phyloP scores from a whole-genome alignment of 2,329 filamentous ascomycete genomes.

The Juglanconis oblonga region DNA sequence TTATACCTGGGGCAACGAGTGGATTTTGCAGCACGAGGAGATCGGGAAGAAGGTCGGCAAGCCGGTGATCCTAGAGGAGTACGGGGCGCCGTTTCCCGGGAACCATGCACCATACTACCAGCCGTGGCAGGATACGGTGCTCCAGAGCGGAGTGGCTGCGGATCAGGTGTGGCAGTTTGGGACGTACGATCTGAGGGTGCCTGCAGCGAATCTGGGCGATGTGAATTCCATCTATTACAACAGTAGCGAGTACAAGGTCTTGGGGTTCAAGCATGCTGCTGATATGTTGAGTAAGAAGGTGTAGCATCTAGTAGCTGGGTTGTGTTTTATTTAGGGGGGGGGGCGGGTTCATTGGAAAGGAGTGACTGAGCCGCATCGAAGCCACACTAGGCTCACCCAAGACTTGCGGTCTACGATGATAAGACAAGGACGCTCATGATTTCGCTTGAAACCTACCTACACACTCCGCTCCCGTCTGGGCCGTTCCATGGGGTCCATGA shows the following conservation, averaged over 20 bases:
- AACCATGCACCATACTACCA: constrained; percentile 16
- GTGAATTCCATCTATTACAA: constrained; percentile 15
- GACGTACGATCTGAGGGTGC: constrained; percentile 9
- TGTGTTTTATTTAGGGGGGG: too few species aligned
- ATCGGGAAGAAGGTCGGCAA: constrained; percentile 13
- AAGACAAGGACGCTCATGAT: background rate
- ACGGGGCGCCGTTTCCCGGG: constrained; percentile 13
- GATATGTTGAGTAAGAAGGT: constrained; percentile 12
- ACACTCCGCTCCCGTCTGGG: background rate
- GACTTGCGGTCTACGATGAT: background rate
- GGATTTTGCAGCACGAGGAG: constrained; percentile 15
- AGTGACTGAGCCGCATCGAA: too few species aligned
- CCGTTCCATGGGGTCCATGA: background rate
- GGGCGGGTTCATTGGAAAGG: too few species aligned
- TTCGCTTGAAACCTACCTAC: background rate
- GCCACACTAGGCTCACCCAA: too few species aligned
- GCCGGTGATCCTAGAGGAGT: constrained; percentile 18
- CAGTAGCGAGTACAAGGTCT: constrained; percentile 13
- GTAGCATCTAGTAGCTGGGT: background rate
- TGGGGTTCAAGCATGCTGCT: constrained; percentile 14
- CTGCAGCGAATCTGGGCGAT: constrained; percentile 7
- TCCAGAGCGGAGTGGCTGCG: constrained; percentile 13
- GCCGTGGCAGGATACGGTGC: constrained; percentile 18
- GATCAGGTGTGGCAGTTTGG: constrained; percentile 20
- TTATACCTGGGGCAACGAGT: constrained; percentile 15